Percentiles rank a stretch among this genome's conserved stretches.
These are phyloP conservation scores for Tricholoma bakamatsutake DNA, from an alignment of 768 basidiomycete species.

Conservation along the genomic window DNA sequence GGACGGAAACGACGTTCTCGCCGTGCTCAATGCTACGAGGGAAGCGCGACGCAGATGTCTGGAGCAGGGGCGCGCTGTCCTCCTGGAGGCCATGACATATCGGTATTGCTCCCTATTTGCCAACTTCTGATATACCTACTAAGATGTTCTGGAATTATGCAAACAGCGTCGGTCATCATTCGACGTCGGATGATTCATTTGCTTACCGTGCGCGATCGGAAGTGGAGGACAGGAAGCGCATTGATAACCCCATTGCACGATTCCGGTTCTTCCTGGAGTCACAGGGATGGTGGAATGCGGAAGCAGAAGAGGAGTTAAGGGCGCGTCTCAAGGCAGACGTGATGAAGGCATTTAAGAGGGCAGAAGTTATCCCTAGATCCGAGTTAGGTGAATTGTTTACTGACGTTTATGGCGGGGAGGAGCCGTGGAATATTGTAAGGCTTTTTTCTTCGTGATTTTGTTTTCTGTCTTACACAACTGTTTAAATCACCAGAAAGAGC, in stretches of 20 bases:
- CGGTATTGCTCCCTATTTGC: slow-evolving; percentile 38
- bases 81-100: slow-evolving; percentile 90
- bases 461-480: background rate
- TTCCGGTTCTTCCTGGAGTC: slow-evolving; percentile 85
- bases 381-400: slow-evolving; percentile 79
- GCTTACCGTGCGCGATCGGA: slow-evolving; percentile 87
- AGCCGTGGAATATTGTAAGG: slow-evolving; percentile 81
- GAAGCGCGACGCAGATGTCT: slow-evolving; percentile 70
- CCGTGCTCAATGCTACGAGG: slow-evolving; percentile 68
- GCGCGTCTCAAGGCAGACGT: slow-evolving; percentile 65
- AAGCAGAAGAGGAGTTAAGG: slow-evolving; percentile 70
- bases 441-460: background rate
- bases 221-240: slow-evolving; percentile 86
- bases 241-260: slow-evolving; percentile 84
- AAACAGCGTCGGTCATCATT: slow-evolving; percentile 84
- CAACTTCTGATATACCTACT: background rate
- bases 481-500: slow-evolving; percentile 55
- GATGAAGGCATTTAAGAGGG: slow-evolving; percentile 70
- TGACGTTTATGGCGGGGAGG: slow-evolving; percentile 82
- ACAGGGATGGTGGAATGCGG: slow-evolving; percentile 76
- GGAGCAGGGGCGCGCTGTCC: slow-evolving; percentile 73
- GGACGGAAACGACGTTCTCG: slow-evolving; percentile 89
- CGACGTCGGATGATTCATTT: slow-evolving; percentile 93
- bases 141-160: background rate
- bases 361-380: slow-evolving; percentile 62